Conservation (phyloP, 176 grass and related monocot species). For the Aegilops sharonensis region DNA sequence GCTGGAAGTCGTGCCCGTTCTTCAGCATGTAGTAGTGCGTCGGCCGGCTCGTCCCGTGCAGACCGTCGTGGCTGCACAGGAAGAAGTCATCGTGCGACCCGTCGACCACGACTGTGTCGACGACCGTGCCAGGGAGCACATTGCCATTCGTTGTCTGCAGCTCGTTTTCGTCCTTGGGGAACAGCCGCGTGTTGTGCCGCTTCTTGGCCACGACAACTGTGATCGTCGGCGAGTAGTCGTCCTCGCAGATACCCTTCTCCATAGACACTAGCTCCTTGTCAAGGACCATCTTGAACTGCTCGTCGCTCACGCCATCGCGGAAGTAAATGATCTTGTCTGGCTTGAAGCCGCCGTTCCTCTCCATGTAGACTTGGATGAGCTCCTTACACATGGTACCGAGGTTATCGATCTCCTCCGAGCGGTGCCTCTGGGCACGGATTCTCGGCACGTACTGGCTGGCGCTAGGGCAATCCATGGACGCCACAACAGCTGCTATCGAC, state of each 20-base stretch:
- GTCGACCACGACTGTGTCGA: conserved; percentile 45
- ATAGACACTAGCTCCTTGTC: conserved; percentile 42
- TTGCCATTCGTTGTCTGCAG: conserved; percentile 23
- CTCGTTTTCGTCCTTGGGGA: conserved; percentile 26
- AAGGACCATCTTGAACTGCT: conserved; percentile 53
- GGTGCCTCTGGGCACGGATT: conserved; percentile 35
- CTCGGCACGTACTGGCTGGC: conserved; percentile 45
- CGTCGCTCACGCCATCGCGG: conserved; percentile 60
- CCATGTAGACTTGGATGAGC: conserved; percentile 35
- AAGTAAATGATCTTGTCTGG: conserved; percentile 63
- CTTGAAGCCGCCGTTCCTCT: background rate
- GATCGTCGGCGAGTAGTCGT: conserved; percentile 44
- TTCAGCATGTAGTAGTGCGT: conserved; percentile 54
- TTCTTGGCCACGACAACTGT: conserved; percentile 64
- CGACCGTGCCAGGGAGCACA: conserved; percentile 54
- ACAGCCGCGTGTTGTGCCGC: conserved; percentile 52
- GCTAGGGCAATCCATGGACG: conserved; percentile 26
- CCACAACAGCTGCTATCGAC: conserved; percentile 54
- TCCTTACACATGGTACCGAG: conserved; percentile 42
- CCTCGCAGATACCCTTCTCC: conserved; percentile 27
- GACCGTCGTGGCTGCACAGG: conserved; percentile 55
- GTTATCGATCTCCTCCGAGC: conserved; percentile 42
- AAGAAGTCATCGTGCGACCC: conserved; percentile 41
- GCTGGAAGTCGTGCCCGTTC: conserved; percentile 39
- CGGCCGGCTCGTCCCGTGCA: conserved; percentile 49